Conservation (phyloP, 306 rosid species). For the Glycyrrhiza uralensis region DNA sequence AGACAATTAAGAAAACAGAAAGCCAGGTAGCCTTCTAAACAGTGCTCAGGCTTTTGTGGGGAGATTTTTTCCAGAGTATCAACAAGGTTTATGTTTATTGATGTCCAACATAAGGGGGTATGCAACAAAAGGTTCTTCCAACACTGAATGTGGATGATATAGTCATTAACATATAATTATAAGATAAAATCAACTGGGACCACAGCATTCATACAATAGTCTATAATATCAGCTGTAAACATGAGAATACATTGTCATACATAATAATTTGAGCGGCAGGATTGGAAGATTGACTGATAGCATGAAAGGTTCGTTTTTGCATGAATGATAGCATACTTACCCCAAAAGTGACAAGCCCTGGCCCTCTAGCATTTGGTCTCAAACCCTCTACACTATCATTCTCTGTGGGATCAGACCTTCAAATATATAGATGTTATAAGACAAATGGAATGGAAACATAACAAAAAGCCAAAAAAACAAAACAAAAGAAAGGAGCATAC, state of each 20-base stretch:
- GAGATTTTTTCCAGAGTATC: not conserved
- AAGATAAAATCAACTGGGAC: not conserved
- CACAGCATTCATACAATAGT: not conserved
- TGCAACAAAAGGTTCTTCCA: not conserved
- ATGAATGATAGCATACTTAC: constrained; percentile 41
- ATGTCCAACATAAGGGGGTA: not conserved
- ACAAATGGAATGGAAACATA: not conserved
- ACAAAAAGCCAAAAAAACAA: not conserved
- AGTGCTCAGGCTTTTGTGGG: too few relatives aligned
- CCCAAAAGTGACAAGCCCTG: constrained; percentile 98
- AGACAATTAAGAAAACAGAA: constrained; percentile 1
- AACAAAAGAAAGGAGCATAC: constrained; percentile 37
- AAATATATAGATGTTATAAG: constrained; percentile 24
- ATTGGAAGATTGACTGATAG: constrained; percentile 7
- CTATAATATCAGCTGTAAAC: not conserved
- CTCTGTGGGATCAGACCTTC: constrained; percentile 99
- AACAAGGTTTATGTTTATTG: not conserved
- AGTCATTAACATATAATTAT: not conserved
- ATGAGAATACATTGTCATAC: not conserved
- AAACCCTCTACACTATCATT: constrained; percentile 96
- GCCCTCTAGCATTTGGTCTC: constrained; percentile 99
- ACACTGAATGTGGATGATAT: not conserved
- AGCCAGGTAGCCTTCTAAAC: not conserved
- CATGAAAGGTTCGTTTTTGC: not conserved
- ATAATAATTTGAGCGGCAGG: not conserved